Evolutionary conservation across 768 basidiomycete genomes (phyloP).

Genomic region (Sarcodon sp.): DNA sequence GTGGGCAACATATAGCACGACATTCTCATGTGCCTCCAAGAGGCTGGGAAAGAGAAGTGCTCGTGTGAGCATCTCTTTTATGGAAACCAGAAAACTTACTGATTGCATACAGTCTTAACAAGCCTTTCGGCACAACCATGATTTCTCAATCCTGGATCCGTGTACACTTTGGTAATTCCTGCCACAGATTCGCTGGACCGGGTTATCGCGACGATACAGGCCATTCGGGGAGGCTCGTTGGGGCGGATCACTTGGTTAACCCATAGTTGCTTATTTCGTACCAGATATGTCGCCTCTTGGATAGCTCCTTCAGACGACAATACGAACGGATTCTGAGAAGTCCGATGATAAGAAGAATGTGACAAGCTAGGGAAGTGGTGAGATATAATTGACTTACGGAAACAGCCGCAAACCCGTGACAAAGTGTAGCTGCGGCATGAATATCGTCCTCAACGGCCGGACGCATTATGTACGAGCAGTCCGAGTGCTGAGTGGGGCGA

Average conservation of each 20-base stretch:
- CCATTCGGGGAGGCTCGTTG: slow-evolving; percentile 24
- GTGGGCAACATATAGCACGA: slow-evolving; percentile 59
- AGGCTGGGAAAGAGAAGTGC: slow-evolving; percentile 11
- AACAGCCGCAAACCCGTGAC: slow-evolving; percentile 40
- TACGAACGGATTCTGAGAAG: slow-evolving; percentile 39
- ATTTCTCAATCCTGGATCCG: slow-evolving; percentile 36
- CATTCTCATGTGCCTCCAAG: slow-evolving; percentile 25
- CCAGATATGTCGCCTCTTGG: slow-evolving; percentile 37
- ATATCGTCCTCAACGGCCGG: slow-evolving; percentile 25
- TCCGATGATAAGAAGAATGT: not conserved
- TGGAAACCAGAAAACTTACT: slow-evolving; percentile 23
- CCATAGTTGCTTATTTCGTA: slow-evolving; percentile 40
- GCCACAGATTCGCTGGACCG: slow-evolving; percentile 43
- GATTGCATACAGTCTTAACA: slow-evolving; percentile 39
- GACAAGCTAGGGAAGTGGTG: not conserved
- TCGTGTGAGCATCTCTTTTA: not conserved
- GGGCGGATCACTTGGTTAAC: slow-evolving; percentile 33
- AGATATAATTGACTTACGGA: slow-evolving; percentile 31
- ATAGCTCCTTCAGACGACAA: slow-evolving; percentile 28
- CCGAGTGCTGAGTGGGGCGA: slow-evolving; percentile 3
- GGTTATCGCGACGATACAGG: slow-evolving; percentile 59
- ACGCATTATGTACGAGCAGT: slow-evolving; percentile 24
- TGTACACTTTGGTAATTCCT: slow-evolving; percentile 65
- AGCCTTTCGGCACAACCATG: slow-evolving; percentile 50
- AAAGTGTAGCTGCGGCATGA: slow-evolving; percentile 28